phyloP scores from a whole-genome alignment of 192 early-diverging fungal genomes.

The Coemansia sp. region DNA sequence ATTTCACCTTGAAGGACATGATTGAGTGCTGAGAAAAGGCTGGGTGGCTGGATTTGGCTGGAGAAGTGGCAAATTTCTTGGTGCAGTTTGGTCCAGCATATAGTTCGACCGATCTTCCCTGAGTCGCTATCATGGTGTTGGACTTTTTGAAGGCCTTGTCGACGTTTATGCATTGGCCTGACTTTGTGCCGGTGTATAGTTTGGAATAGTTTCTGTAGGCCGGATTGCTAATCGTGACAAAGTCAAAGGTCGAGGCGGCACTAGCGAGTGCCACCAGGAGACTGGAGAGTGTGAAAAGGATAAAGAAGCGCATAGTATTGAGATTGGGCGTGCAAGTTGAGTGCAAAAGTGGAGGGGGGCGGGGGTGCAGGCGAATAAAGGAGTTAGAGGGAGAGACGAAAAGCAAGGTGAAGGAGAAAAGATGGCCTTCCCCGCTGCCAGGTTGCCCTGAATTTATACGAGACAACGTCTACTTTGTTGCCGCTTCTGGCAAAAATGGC shows the following conservation, averaged over 20 bases:
- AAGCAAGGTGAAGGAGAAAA: background rate
- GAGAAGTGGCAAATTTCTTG: background rate
- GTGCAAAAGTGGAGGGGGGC: too few species aligned
- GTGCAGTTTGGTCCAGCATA: too few species aligned
- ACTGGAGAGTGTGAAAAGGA: too few species aligned
- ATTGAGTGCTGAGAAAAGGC: background rate
- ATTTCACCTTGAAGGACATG: background rate
- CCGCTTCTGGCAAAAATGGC: background rate
- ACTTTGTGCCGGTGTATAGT: background rate
- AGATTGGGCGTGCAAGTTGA: too few species aligned
- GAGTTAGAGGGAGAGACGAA: background rate
- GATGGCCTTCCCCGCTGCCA: background rate
- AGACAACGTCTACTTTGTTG: background rate
- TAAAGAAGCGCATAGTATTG: too few species aligned
- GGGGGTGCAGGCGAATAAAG: background rate
- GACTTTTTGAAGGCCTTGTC: too few species aligned
- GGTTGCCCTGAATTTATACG: background rate
- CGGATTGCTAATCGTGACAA: background rate
- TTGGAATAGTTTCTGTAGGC: background rate
- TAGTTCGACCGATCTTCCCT: background rate
- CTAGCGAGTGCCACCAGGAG: too few species aligned
- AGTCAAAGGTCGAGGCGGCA: background rate
- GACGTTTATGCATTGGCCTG: background rate
- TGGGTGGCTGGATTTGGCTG: background rate
- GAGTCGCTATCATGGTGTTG: background rate